Conservation (phyloP, 177 flowering plant species). For the Vitis hybrid region DNA sequence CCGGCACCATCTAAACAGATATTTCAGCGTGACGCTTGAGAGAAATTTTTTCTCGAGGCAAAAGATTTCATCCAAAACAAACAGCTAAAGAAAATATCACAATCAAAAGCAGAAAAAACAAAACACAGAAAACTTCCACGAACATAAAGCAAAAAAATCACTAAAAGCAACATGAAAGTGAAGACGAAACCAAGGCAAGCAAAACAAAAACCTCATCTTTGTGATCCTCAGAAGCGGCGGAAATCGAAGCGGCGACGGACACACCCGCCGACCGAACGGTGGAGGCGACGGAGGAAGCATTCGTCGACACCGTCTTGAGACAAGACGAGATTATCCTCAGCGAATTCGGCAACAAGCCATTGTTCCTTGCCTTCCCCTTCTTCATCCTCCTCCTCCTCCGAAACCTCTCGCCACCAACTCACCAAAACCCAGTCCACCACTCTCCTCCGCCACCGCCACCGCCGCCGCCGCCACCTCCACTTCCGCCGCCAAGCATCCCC, state of each 20-base stretch:
- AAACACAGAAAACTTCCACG: background rate
- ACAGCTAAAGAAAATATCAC: background rate
- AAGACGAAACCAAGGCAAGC: background rate
- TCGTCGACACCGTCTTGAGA: conserved; percentile 64
- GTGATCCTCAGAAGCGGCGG: conserved; percentile 37
- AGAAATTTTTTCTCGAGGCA: too few relatives aligned
- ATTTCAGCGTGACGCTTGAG: too few relatives aligned
- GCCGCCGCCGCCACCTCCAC: background rate
- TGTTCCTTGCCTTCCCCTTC: conserved; percentile 36
- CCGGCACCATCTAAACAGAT: too few relatives aligned
- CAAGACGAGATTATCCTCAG: conserved; percentile 58
- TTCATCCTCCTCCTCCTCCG: conserved; percentile 25
- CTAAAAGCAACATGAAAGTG: background rate
- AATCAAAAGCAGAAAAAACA: background rate
- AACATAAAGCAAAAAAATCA: background rate
- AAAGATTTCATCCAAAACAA: background rate
- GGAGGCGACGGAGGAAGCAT: conserved; percentile 68
- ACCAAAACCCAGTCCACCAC: conserved; percentile 6
- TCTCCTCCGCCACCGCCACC: conserved; percentile 7
- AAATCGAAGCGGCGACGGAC: conserved; percentile 64
- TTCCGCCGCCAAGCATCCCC: conserved; percentile 18
- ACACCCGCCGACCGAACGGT: conserved; percentile 69
- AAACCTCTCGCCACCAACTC: conserved; percentile 4
- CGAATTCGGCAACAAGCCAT: conserved; percentile 62
- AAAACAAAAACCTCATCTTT: conserved; percentile 48